A percentile compares a stretch with the other conserved stretches of the same genome.
Evolutionary conservation across 2,329 filamentous ascomycete genomes (phyloP).

Genomic region (Fusarium verticillioides): DNA sequence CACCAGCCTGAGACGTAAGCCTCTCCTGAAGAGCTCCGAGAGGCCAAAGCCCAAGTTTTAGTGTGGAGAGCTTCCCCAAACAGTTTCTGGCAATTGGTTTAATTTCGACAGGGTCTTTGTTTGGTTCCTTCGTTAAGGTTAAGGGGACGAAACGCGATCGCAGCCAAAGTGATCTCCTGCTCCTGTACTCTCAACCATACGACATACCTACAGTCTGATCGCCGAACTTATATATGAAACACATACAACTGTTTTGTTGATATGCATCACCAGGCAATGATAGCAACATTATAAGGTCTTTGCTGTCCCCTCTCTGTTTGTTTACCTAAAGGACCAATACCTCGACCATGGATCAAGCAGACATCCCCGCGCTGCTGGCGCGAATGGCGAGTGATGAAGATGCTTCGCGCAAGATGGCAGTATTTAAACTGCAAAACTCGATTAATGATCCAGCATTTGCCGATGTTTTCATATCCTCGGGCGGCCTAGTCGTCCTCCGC

Average conservation of each 20-base stretch:
- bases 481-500: constrained; percentile 83
- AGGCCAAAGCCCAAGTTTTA: constrained; percentile 9
- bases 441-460: constrained; percentile 97
- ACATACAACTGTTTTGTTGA: not conserved
- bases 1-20: constrained; percentile 23
- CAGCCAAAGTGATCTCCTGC: constrained; percentile 7
- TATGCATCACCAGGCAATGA: constrained; percentile 29
- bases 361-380: constrained; percentile 72
- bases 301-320: not conserved
- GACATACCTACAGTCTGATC: not conserved
- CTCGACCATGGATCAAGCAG: constrained; percentile 68
- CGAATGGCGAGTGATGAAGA: constrained; percentile 79
- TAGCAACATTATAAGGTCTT: constrained; percentile 18
- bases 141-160: constrained; percentile 15
- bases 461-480: constrained; percentile 92
- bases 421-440: constrained; percentile 95
- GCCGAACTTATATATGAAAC: not conserved
- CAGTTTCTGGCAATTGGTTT: constrained; percentile 32
- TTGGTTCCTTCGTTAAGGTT: not conserved
- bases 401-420: constrained; percentile 96
- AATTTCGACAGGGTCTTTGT: constrained; percentile 34
- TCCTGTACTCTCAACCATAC: constrained; percentile 22
- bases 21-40: constrained; percentile 23
- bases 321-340: not conserved
- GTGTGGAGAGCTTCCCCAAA: constrained; percentile 33